These are phyloP conservation scores for Platismatia glauca DNA, from an alignment of 495 filamentous ascomycete species.

Conservation along the genomic window DNA sequence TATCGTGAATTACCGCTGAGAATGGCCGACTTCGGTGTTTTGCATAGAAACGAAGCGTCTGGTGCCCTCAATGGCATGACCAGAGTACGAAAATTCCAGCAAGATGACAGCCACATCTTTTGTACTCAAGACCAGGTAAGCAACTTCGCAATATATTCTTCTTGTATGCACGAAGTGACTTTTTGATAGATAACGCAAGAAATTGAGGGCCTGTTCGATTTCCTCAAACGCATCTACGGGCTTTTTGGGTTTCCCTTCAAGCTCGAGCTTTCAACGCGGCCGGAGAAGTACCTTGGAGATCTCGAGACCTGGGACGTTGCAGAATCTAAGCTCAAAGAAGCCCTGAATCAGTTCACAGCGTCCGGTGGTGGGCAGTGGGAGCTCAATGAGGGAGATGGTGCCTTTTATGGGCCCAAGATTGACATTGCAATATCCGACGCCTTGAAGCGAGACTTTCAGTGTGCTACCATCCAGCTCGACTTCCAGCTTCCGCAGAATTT, in stretches of 20 bases:
- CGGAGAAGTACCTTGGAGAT: constrained; percentile 83
- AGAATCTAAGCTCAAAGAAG: constrained; percentile 65
- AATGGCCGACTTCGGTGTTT: constrained; percentile 89
- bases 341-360: constrained; percentile 66
- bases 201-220: constrained; percentile 81
- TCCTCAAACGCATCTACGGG: constrained; percentile 74
- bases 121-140: constrained; percentile 64
- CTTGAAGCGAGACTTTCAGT: constrained; percentile 71
- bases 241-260: constrained; percentile 93
- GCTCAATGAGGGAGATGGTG: constrained; percentile 86
- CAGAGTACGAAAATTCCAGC: constrained; percentile 83
- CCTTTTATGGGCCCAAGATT: constrained; percentile 95
- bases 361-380: constrained; percentile 65
- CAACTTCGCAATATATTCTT: neutral
- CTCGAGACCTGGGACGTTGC: constrained; percentile 83
- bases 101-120: constrained; percentile 95
- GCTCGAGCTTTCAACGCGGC: constrained; percentile 87
- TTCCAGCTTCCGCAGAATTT: constrained; percentile 87
- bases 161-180: constrained; percentile 14
- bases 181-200: constrained; percentile 61
- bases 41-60: constrained; percentile 91
- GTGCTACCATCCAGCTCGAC: constrained; percentile 95
- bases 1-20: constrained; percentile 84
- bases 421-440: constrained; percentile 85
- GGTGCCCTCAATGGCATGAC: constrained; percentile 86